Conservation (phyloP, 2,329 filamentous ascomycete genomes). For the Laburnicola sp. region DNA sequence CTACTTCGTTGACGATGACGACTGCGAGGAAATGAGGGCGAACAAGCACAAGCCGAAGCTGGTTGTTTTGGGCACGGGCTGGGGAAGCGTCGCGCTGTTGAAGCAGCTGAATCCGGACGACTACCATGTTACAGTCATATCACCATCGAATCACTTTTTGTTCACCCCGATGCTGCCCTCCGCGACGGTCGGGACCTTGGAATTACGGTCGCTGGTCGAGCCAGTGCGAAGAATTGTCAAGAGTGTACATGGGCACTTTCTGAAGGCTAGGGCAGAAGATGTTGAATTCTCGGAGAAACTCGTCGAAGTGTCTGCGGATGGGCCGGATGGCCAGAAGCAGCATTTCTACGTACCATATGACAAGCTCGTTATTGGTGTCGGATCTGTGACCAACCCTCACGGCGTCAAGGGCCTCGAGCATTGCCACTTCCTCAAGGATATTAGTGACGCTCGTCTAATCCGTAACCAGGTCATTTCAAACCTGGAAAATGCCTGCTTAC, state of each 20-base stretch:
- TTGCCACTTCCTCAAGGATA: slow-evolving; percentile 93
- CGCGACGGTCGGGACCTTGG: slow-evolving; percentile 92
- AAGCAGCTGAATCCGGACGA: slow-evolving; percentile 89
- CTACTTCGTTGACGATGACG: slow-evolving; percentile 85
- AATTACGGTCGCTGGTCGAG: slow-evolving; percentile 87
- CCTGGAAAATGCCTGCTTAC: slow-evolving; percentile 87
- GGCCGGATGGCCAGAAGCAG: slow-evolving; percentile 70
- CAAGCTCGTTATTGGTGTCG: slow-evolving; percentile 90
- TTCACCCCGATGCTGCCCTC: slow-evolving; percentile 98
- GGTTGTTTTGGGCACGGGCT: slow-evolving; percentile 90
- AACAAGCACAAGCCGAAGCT: slow-evolving; percentile 88
- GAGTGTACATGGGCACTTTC: slow-evolving; percentile 80
- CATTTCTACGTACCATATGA: slow-evolving; percentile 96
- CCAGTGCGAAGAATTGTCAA: slow-evolving; percentile 84
- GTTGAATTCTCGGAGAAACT: slow-evolving; percentile 91
- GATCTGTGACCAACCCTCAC: slow-evolving; percentile 90
- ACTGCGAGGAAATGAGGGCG: slow-evolving; percentile 67
- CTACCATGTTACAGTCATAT: slow-evolving; percentile 94
- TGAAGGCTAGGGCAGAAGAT: slow-evolving; percentile 83
- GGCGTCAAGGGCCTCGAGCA: slow-evolving; percentile 93
- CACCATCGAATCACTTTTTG: slow-evolving; percentile 93
- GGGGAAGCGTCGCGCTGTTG: slow-evolving; percentile 89
- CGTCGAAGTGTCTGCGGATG: slow-evolving; percentile 78
- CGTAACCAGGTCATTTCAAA: slow-evolving; percentile 88
- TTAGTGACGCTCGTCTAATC: slow-evolving; percentile 87